These are phyloP conservation scores for Stagonosporopsis cucurbitacearum DNA, from an alignment of 2,329 filamentous ascomycete species.

Conservation along the genomic window DNA sequence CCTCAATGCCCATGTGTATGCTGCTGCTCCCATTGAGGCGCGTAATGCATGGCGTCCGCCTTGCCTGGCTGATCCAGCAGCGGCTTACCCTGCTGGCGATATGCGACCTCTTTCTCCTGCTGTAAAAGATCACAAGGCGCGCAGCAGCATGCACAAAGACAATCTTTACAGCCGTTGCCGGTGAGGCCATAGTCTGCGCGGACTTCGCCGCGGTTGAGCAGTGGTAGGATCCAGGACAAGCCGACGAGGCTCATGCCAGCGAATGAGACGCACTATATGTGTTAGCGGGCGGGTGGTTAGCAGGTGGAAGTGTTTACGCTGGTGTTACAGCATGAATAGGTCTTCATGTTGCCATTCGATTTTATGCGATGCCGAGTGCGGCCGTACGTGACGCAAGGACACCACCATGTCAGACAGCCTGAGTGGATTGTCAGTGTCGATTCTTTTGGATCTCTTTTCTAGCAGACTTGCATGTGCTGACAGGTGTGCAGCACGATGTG, in stretches of 20 bases:
- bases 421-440: constrained; percentile 1
- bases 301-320: constrained; percentile 22
- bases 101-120: constrained; percentile 43
- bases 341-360: constrained; percentile 35
- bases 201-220: constrained; percentile 43
- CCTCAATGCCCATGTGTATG: constrained; percentile 1
- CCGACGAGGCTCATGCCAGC: constrained; percentile 34
- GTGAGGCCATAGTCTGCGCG: constrained; percentile 41
- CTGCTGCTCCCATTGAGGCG: constrained; percentile 28
- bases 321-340: constrained; percentile 38
- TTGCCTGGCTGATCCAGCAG: constrained; percentile 31
- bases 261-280: constrained; percentile 34
- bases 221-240: constrained; percentile 39
- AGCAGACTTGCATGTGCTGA: constrained; percentile 35
- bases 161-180: constrained; percentile 43
- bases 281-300: constrained; percentile 8
- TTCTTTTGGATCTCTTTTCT: accelerated
- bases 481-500: constrained; percentile 38
- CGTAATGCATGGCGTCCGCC: constrained; percentile 33
- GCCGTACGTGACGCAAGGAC: constrained; percentile 43
- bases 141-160: constrained; percentile 46
- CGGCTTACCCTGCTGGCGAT: constrained; percentile 25
- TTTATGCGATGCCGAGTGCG: constrained; percentile 40
- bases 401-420: constrained; percentile 45
- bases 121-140: constrained; percentile 43